phyloP scores from a whole-genome alignment of 2,329 filamentous ascomycete species.

The Pseudogymnoascus pannorum region DNA sequence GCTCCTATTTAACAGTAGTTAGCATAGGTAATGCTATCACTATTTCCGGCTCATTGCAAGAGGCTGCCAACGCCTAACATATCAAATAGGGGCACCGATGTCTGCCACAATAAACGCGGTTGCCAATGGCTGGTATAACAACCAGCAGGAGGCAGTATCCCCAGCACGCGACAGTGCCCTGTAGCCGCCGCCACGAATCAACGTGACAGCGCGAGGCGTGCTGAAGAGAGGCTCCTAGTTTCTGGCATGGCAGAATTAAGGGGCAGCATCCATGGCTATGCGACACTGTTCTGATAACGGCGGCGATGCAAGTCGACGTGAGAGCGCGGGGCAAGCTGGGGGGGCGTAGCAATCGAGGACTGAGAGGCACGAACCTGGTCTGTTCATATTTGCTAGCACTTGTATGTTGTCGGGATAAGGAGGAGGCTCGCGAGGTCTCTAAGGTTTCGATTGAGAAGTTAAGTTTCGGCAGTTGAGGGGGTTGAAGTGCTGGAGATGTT shows the following conservation, averaged over 20 bases:
- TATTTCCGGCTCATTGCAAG: neutral
- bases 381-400: neutral
- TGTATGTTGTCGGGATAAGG: neutral
- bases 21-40: neutral
- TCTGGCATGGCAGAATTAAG: neutral
- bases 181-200: neutral
- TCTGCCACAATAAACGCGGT: neutral
- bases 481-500: neutral
- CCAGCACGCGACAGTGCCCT: constrained; percentile 1
- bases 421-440: neutral
- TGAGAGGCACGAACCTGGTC: constrained; percentile 3
- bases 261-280: neutral
- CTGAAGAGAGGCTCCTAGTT: neutral
- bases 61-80: neutral
- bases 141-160: neutral
- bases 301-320: neutral
- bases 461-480: neutral
- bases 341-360: neutral
- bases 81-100: neutral
- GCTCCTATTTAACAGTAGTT: constrained; percentile 36
- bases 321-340: neutral
- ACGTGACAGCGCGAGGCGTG: neutral
- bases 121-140: neutral
- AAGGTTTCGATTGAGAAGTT: neutral
- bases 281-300: neutral